Evolutionary conservation across 768 basidiomycete species (phyloP).

Genomic region (button mushroom (Agaricus bisporus)): DNA sequence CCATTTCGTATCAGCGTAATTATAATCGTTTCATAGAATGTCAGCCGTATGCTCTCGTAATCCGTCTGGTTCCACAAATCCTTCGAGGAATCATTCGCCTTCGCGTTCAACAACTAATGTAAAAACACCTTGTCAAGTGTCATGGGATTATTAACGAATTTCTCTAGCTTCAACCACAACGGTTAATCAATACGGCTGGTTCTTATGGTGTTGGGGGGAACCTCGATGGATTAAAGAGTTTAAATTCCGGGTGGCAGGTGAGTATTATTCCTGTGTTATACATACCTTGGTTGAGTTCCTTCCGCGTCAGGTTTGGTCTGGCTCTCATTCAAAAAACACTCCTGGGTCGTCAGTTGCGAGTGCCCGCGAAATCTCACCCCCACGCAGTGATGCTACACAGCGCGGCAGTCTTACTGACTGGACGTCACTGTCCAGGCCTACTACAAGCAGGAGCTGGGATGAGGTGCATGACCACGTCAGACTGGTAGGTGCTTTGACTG

Average conservation of each 20-base stretch:
- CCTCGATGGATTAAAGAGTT: constrained; percentile 40
- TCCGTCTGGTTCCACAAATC: constrained; percentile 64
- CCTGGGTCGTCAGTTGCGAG: constrained; percentile 58
- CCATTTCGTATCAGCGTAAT: constrained; percentile 21
- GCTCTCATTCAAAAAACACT: constrained; percentile 50
- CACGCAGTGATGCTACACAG: constrained; percentile 39
- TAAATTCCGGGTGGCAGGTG: constrained; percentile 68
- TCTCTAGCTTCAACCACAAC: constrained; percentile 33
- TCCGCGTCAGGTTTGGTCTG: constrained; percentile 52
- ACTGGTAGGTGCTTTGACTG: not conserved
- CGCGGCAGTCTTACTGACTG: constrained; percentile 42
- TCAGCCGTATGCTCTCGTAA: constrained; percentile 51
- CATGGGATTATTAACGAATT: not conserved
- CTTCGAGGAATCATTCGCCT: constrained; percentile 59
- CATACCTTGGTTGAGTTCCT: constrained; percentile 1
- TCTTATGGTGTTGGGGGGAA: constrained; percentile 41
- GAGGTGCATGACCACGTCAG: constrained; percentile 23
- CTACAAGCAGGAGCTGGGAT: constrained; percentile 52
- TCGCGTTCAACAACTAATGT: constrained; percentile 56
- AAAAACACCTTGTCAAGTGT: not conserved
- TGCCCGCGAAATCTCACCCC: constrained; percentile 39
- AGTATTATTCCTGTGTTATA: constrained; percentile 15
- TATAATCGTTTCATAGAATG: constrained; percentile 19
- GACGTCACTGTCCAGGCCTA: constrained; percentile 45
- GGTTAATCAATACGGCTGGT: constrained; percentile 35